These are phyloP conservation scores for Ustilago hordei DNA, from an alignment of 1,284 basidiomycete species.

Conservation along the genomic window DNA sequence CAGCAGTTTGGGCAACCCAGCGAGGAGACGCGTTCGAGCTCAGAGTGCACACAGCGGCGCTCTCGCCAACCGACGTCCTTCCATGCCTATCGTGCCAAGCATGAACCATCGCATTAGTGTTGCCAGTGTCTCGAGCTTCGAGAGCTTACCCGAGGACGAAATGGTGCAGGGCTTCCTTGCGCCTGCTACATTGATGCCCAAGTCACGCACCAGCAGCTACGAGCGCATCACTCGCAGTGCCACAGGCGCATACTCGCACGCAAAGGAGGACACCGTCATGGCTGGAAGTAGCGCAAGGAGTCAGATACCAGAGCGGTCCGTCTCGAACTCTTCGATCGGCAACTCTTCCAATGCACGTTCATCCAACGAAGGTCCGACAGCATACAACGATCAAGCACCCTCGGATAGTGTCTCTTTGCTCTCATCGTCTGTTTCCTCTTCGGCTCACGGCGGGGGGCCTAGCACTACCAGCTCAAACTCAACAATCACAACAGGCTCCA, in stretches of 20 bases:
- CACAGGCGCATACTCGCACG: not conserved
- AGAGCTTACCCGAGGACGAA: conserved; percentile 63
- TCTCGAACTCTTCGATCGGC: conserved; percentile 18
- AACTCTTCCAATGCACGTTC: conserved; percentile 19
- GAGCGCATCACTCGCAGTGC: conserved; percentile 28
- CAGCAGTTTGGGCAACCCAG: conserved; percentile 13
- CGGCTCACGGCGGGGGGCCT: conserved; percentile 24
- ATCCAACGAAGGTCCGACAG: conserved; percentile 6
- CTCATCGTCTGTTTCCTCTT: conserved; percentile 29
- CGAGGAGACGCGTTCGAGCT: conserved; percentile 28
- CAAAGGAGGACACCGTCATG: conserved; percentile 10
- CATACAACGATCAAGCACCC: conserved; percentile 2
- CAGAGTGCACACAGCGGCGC: conserved; percentile 34
- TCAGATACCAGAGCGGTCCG: conserved; percentile 10
- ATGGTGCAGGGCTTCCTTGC: conserved; percentile 46
- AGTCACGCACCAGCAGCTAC: conserved; percentile 34
- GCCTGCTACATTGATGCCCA: conserved; percentile 15
- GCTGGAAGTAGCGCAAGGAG: conserved; percentile 1
- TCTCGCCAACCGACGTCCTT: conserved; percentile 41
- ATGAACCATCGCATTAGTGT: conserved; percentile 55
- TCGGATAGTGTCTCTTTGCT: conserved; percentile 12
- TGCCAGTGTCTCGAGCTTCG: conserved; percentile 60
- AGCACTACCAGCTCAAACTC: conserved; percentile 31
- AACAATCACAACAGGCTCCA: conserved; percentile 41
- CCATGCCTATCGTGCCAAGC: conserved; percentile 53